Evolutionary conservation across 2,329 filamentous ascomycete genomes (phyloP).

Genomic region (Blastomyces gilchristii): DNA sequence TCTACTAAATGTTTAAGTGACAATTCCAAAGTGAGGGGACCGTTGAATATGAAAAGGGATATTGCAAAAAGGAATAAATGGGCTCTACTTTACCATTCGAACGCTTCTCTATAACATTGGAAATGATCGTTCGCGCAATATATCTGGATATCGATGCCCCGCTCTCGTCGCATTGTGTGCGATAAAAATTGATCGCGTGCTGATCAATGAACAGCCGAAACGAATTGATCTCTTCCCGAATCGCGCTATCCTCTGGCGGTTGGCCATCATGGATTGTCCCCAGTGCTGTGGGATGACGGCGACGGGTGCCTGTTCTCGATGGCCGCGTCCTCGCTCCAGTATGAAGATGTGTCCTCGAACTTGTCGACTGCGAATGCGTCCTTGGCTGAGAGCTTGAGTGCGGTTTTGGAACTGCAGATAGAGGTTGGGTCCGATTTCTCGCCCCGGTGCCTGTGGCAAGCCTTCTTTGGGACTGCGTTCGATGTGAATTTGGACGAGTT

Average conservation of each 20-base stretch:
- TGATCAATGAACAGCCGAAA: constrained; percentile 1
- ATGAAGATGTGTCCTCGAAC: not conserved
- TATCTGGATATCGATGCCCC: not conserved
- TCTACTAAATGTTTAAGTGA: constrained; percentile 3
- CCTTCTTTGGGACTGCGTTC: not conserved
- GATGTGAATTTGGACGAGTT: not conserved
- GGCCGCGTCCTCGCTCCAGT: not conserved
- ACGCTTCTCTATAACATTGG: constrained; percentile 2
- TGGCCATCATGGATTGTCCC: not conserved
- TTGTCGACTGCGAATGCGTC: not conserved
- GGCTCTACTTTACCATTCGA: not conserved
- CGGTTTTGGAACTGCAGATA: not conserved
- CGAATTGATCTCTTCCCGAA: not conserved
- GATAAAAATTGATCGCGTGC: constrained; percentile 4
- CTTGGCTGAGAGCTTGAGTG: not conserved
- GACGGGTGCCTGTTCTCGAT: not conserved
- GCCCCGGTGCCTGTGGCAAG: not conserved
- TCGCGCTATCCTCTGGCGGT: not conserved
- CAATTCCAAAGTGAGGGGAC: not conserved
- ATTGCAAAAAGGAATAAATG: not conserved
- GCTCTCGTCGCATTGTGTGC: not conserved
- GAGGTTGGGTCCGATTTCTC: not conserved
- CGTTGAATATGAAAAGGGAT: not conserved
- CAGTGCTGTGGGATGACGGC: not conserved
- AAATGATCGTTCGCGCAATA: constrained; percentile 5